Evolutionary conservation across 192 early-diverging fungal genomes (phyloP), one percentile per base, ranked within the genome.

Genomic region (Spinellus fusiger): DNA sequence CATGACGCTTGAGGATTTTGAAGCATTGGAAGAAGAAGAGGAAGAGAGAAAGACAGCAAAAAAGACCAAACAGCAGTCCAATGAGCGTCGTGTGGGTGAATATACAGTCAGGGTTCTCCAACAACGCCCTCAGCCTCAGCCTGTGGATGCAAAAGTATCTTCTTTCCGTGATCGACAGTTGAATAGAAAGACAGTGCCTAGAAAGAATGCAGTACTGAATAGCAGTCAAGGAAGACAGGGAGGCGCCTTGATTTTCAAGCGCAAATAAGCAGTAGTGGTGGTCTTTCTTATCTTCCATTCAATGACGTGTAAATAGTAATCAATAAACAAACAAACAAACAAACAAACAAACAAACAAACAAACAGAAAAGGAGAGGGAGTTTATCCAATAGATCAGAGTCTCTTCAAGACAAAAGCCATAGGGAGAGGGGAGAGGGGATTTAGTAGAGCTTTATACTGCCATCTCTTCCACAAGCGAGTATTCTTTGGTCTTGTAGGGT

Each of bases 71-170:
- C 44, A 47, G 20, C 59, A 62, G 61, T 23, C 16, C 27, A 44
- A 13, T 15, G 54, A 59, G 47, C 58, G 56, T 51, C 28, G 23
- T 15, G 59, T 65, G n/a, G 66, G 72, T 15, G 66, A 68, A 40
- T 74, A 68, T 40, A 69, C 72, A 5, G 72, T 74, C 31, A 65
- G 61, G 32, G 66, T 74, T 1, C 27, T 74, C 5, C 61, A 61
- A 25, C 56, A 68, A 6, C 66, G 63, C 22, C 63, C 72, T 34
- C 40, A 35, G 1, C 49, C 54, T 25, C 59, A 60, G 37, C 49
- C 46, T 3, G 46, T 46, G 1, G 64, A 65, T 22, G 29, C 27
- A 29, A 13, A 31, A 8, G 56, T 71, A 18, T 26, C 32, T 28
- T 47, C 29, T 16, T 66, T 66, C 32, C 53, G 64, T 54, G 35